Conservation (phyloP, 2,329 filamentous ascomycete genomes). For the Helminthosporium solani region DNA sequence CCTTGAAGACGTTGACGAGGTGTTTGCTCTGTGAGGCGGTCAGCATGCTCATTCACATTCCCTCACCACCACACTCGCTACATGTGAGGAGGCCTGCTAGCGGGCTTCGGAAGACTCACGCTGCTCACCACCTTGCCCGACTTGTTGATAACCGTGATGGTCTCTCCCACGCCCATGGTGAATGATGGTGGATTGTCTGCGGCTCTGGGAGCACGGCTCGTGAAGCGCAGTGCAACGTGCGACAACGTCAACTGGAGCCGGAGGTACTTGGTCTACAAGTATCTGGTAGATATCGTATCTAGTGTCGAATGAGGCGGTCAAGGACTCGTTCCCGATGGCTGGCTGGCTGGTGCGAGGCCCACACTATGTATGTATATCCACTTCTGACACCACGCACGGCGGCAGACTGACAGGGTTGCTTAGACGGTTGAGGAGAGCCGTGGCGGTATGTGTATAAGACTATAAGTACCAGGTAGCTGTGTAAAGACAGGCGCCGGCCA, state of each 20-base stretch:
- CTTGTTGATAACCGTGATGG: conserved; percentile 85
- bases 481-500: neutral
- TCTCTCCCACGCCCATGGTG: conserved; percentile 59
- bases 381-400: conserved; percentile 6
- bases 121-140: conserved; percentile 90
- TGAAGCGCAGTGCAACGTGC: conserved; percentile 21
- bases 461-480: no score
- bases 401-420: neutral
- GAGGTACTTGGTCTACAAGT: conserved; percentile 20
- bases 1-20: conserved; percentile 85
- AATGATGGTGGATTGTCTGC: conserved; percentile 4
- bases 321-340: conserved; percentile 2
- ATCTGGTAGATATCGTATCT: neutral
- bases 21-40: conserved; percentile 73
- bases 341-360: conserved; percentile 4
- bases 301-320: conserved; percentile 10
- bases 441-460: no score
- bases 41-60: conserved; percentile 16
- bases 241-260: conserved; percentile 14
- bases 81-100: no score
- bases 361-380: conserved; percentile 12
- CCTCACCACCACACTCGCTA: no score
- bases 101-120: conserved; percentile 54
- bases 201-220: conserved; percentile 21
- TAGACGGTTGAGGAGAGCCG: no score